Evolutionary conservation across 768 basidiomycete species (phyloP).

Genomic region (Xerocomus potaroensis): DNA sequence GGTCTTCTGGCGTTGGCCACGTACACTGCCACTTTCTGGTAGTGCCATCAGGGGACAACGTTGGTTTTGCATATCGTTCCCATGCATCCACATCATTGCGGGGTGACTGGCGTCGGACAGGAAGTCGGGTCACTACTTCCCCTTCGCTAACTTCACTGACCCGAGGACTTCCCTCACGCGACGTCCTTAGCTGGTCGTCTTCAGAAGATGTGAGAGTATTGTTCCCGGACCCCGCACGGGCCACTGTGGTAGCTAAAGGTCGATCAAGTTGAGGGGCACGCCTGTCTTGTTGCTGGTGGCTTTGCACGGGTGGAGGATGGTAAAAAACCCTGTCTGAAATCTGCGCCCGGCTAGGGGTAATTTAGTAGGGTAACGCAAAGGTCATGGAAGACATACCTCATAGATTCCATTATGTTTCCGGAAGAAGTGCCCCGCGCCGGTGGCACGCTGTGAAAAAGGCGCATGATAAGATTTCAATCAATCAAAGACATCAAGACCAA

Average conservation of each 20-base stretch:
- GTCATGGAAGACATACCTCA: conserved; percentile 20
- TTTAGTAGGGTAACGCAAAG: conserved; percentile 6
- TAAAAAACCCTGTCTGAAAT: conserved; percentile 19
- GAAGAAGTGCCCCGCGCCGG: conserved; percentile 15
- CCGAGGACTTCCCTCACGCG: conserved; percentile 29
- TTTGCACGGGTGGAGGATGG: conserved; percentile 7
- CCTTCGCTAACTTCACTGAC: conserved; percentile 31
- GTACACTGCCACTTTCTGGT: conserved; percentile 39
- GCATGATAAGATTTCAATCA: conserved; percentile 10
- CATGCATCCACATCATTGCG: conserved; percentile 28
- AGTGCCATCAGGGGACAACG: conserved; percentile 30
- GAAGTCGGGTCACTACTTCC: conserved; percentile 12
- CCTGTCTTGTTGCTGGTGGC: conserved; percentile 12
- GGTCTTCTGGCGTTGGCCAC: conserved; percentile 36
- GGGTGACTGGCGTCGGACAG: conserved; percentile 23
- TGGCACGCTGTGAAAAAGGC: conserved; percentile 8
- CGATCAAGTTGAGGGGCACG: conserved; percentile 6
- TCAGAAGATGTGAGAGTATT: conserved; percentile 25
- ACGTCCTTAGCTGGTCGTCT: conserved; percentile 27
- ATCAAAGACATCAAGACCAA: background rate
- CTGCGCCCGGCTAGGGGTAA: conserved; percentile 18
- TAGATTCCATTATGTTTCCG: conserved; percentile 21
- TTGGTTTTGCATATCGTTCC: conserved; percentile 34
- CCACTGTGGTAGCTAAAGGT: conserved; percentile 3
- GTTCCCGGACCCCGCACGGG: conserved; percentile 16